Evolutionary conservation across 2,329 filamentous ascomycete genomes (phyloP).

Genomic region (Rachicladosporium sp.): DNA sequence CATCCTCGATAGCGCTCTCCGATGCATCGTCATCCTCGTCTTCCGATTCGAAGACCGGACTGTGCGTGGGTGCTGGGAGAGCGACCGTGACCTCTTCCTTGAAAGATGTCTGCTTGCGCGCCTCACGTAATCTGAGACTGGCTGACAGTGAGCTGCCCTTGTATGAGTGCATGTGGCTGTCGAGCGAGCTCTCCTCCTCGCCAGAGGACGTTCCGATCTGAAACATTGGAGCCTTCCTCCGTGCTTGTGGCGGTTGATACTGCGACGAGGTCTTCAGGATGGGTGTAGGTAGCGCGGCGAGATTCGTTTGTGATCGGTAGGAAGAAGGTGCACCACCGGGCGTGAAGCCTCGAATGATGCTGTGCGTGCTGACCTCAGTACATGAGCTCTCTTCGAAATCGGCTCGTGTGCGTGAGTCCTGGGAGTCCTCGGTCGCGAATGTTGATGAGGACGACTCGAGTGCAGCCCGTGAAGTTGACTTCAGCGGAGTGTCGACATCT

Average conservation of each 20-base stretch:
- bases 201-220: conserved; percentile 67
- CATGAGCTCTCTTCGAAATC: conserved; percentile 50
- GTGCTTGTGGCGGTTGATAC: conserved; percentile 20
- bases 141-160: conserved; percentile 42
- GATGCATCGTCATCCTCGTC: conserved; percentile 51
- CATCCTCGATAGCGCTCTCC: conserved; percentile 64
- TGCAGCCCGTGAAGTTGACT: background rate
- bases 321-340: conserved; percentile 61
- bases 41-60: conserved; percentile 48
- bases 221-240: conserved; percentile 60
- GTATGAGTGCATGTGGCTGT: conserved; percentile 40
- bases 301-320: conserved; percentile 48
- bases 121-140: conserved; percentile 35
- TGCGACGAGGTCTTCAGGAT: conserved; percentile 44
- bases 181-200: conserved; percentile 69
- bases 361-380: conserved; percentile 50
- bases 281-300: conserved; percentile 41
- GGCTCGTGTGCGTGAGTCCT: conserved; percentile 9
- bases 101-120: conserved; percentile 72
- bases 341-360: conserved; percentile 76
- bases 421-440: conserved; percentile 29
- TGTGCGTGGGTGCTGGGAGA: conserved; percentile 37
- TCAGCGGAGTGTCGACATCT: background rate
- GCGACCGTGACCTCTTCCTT: conserved; percentile 60
- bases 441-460: conserved; percentile 33